Percentiles rank a stretch among this genome's conserved stretches.
Evolutionary conservation across 2,329 filamentous ascomycete species (phyloP).

Genomic region (Cryoendolithus antarcticus): DNA sequence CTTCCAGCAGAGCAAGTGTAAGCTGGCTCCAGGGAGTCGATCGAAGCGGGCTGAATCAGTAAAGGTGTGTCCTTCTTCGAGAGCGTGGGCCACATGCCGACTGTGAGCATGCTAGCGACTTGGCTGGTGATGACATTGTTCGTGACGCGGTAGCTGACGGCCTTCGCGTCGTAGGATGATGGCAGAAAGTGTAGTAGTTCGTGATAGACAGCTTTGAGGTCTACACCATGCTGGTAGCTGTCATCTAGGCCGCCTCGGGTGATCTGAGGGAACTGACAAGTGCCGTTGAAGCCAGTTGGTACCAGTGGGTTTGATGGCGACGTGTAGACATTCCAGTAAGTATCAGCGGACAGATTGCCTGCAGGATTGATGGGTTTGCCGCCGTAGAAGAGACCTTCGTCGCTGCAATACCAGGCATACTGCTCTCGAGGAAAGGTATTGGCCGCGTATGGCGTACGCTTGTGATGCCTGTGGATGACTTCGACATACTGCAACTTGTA

Average conservation of each 20-base stretch:
- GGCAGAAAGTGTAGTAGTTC: conserved; percentile 58
- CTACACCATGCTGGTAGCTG: conserved; percentile 62
- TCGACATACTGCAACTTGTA: conserved; percentile 65
- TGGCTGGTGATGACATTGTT: conserved; percentile 75
- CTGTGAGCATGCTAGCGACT: conserved; percentile 62
- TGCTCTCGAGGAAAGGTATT: conserved; percentile 66
- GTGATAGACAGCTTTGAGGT: conserved; percentile 65
- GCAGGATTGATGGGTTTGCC: conserved; percentile 41
- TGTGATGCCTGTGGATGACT: conserved; percentile 74
- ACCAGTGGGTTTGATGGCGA: conserved; percentile 55
- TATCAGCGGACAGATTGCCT: conserved; percentile 39
- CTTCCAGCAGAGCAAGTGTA: conserved; percentile 51
- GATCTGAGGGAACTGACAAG: conserved; percentile 73
- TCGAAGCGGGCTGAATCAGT: conserved; percentile 37
- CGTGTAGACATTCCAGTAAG: conserved; percentile 55
- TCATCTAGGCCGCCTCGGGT: conserved; percentile 60
- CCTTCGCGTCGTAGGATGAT: conserved; percentile 27
- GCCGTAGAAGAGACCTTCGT: conserved; percentile 59
- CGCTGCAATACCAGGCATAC: conserved; percentile 60
- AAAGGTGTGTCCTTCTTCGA: conserved; percentile 23
- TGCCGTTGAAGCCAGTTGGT: conserved; percentile 55
- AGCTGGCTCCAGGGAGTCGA: conserved; percentile 63
- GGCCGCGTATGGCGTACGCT: conserved; percentile 65
- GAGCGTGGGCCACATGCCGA: conserved; percentile 50
- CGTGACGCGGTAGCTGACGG: conserved; percentile 58